Evolutionary conservation across 2,329 filamentous ascomycete species (phyloP).

Genomic region (Dothistroma pini): DNA sequence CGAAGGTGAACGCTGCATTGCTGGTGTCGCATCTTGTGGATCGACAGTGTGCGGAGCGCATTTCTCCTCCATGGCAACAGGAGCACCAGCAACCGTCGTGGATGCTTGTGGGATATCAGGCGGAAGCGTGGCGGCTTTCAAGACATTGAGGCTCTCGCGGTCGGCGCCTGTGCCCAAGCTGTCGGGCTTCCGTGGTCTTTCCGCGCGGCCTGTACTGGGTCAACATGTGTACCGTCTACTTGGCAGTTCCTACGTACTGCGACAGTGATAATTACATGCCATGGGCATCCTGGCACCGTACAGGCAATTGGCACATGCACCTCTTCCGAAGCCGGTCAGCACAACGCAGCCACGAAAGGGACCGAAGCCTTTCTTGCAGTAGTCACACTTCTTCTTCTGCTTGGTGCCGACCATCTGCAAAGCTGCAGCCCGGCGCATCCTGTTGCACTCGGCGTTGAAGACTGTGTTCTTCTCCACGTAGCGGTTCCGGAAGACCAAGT

Average conservation of each 20-base stretch:
- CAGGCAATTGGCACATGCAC: background rate
- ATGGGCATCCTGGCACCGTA: background rate
- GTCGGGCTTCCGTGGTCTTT: background rate
- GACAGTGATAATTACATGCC: background rate
- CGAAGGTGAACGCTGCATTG: no score
- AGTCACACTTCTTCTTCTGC: background rate
- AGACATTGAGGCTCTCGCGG: no score
- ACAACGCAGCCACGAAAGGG: background rate
- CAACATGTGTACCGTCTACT: background rate
- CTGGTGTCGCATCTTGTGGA: no score
- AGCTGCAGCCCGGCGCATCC: background rate
- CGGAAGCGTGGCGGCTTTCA: no score
- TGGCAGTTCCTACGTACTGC: background rate
- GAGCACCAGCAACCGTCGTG: no score
- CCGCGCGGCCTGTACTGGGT: background rate
- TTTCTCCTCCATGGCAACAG: no score
- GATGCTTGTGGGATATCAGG: no score
- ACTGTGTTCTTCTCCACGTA: background rate
- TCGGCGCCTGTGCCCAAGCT: background rate
- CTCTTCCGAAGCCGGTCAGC: background rate
- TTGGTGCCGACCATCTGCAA: background rate
- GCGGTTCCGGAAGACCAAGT: background rate
- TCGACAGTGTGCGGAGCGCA: no score
- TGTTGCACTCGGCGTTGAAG: background rate
- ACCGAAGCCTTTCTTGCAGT: background rate